These are phyloP conservation scores for Debaryomyces castellii DNA, from an alignment of 805 yeast genomes.

Conservation along the genomic window DNA sequence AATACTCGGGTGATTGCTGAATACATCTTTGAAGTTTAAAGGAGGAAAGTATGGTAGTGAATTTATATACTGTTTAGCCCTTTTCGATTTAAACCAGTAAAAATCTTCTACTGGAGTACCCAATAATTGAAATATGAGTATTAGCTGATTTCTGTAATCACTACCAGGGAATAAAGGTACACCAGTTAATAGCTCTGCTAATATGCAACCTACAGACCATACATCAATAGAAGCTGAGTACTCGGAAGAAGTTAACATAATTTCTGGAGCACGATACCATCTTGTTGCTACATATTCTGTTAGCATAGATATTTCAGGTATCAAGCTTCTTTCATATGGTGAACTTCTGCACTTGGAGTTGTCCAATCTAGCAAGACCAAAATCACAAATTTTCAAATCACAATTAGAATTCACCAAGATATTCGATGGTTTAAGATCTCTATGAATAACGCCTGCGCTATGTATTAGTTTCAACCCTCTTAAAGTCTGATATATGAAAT, in stretches of 20 bases:
- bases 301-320: constrained; percentile 42
- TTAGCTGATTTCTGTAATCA: constrained; percentile 67
- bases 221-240: constrained; percentile 76
- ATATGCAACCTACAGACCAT: constrained; percentile 79
- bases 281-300: constrained; percentile 84
- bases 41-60: constrained; percentile 21
- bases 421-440: constrained; percentile 78
- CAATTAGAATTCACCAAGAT: constrained; percentile 66
- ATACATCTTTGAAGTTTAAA: constrained; percentile 14
- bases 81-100: constrained; percentile 17
- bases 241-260: constrained; percentile 71
- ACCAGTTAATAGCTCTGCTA: constrained; percentile 65
- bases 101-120: constrained; percentile 56
- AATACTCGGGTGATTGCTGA: constrained; percentile 21
- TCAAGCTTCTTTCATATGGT: constrained; percentile 10
- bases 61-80: constrained; percentile 26
- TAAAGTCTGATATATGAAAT: constrained; percentile 66
- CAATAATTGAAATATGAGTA: constrained; percentile 62
- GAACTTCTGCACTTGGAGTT: constrained; percentile 10
- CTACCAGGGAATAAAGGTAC: constrained; percentile 74
- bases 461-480: constrained; percentile 72
- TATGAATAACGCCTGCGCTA: constrained; percentile 69
- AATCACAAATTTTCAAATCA: constrained; percentile 76
- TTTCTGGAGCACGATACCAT: constrained; percentile 85
- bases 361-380: constrained; percentile 65